These are phyloP conservation scores for Pseudocercospora crystallina DNA, from an alignment of 2,329 filamentous ascomycete species.

Conservation along the genomic window DNA sequence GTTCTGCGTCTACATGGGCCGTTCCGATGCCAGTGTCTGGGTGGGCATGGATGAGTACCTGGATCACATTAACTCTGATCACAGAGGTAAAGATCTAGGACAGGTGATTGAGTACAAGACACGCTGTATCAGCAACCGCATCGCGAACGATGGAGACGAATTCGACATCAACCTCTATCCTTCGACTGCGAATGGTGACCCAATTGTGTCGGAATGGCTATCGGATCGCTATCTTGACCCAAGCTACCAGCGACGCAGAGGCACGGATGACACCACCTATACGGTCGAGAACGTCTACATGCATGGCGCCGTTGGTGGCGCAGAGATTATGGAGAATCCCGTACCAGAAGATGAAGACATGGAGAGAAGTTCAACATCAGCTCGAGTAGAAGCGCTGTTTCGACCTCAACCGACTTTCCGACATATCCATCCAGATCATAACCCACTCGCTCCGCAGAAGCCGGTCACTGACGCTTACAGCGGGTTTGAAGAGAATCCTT, in stretches of 20 bases:
- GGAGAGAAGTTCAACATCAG: neutral
- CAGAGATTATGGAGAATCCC: neutral
- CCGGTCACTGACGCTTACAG: neutral
- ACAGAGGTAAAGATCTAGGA: constrained; percentile 33
- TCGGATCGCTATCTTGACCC: constrained; percentile 3
- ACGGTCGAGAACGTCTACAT: neutral
- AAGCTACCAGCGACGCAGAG: neutral
- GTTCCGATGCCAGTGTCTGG: constrained; percentile 2
- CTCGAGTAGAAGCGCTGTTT: neutral
- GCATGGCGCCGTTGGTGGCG: neutral
- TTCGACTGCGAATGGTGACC: neutral
- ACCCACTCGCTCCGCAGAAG: neutral
- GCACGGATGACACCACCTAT: neutral
- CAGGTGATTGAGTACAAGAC: constrained; percentile 41
- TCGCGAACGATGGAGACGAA: constrained; percentile 41
- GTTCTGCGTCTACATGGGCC: constrained; percentile 44
- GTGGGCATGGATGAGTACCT: constrained; percentile 42
- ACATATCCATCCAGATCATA: neutral
- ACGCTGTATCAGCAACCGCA: constrained; percentile 40
- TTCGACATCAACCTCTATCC: constrained; percentile 50
- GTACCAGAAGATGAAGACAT: neutral
- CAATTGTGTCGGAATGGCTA: constrained; percentile 4
- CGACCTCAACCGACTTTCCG: neutral
- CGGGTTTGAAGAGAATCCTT: constrained; percentile 2
- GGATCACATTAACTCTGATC: constrained; percentile 40